These are phyloP conservation scores for Aspergillus conjunctus DNA, from an alignment of 495 filamentous ascomycete genomes.

Conservation along the genomic window DNA sequence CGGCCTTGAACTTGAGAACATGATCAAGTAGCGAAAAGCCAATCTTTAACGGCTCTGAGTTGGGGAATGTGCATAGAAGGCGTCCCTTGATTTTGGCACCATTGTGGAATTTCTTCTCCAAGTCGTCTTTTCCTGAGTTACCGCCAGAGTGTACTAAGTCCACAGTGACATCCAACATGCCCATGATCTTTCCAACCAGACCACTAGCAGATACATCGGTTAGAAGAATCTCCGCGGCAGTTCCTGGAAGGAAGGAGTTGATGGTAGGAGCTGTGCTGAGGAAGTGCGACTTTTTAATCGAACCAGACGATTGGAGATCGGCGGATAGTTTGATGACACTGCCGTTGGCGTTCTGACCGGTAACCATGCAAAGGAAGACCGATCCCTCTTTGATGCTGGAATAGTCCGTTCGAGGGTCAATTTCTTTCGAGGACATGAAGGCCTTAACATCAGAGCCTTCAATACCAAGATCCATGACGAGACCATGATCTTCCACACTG, in stretches of 20 bases:
- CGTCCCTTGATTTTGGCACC: conserved; percentile 85
- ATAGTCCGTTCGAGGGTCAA: conserved; percentile 60
- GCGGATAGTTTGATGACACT: conserved; percentile 87
- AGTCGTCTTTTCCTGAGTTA: conserved; percentile 61
- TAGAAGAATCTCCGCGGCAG: conserved; percentile 81
- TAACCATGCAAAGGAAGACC: conserved; percentile 81
- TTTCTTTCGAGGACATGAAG: conserved; percentile 88
- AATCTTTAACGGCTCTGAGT: conserved; percentile 75
- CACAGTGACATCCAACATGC: conserved; percentile 82
- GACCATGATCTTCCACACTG: conserved; percentile 92
- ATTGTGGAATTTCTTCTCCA: conserved; percentile 73
- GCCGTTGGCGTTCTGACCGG: conserved; percentile 71
- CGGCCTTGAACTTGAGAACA: conserved; percentile 64
- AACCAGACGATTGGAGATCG: conserved; percentile 63
- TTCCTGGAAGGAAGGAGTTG: conserved; percentile 86
- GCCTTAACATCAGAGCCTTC: conserved; percentile 66
- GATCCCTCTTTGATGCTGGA: conserved; percentile 72
- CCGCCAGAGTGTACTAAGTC: conserved; percentile 85
- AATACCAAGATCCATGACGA: conserved; percentile 89
- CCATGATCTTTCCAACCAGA: conserved; percentile 88
- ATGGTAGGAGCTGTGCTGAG: conserved; percentile 80
- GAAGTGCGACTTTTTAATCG: conserved; percentile 69
- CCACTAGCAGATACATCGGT: conserved; percentile 64
- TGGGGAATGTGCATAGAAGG: conserved; percentile 81
- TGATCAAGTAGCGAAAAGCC: conserved; percentile 86